Base-by-base conservation (phyloP, 371 early-diverging fungal genomes). In the Circinella umbellata region DNA sequence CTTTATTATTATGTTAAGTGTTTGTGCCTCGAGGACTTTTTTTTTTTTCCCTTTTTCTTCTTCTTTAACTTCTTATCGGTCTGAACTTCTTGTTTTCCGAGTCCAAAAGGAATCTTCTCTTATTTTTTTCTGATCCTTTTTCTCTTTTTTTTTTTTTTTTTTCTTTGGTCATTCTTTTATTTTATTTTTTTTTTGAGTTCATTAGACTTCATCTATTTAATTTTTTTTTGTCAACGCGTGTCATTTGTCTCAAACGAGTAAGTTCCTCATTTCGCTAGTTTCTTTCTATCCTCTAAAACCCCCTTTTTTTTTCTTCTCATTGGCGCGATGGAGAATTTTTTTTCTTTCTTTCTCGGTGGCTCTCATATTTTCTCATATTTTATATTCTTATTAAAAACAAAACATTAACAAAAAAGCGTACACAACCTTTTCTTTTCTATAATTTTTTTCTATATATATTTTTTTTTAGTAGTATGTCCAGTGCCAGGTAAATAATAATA, bases 1-100 rank as follows among this genome's bases (percentile, higher is more conserved):
- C 27, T 27, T 27, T 27, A 27, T 27, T 27, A 27, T 27, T 27
- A 27, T 27, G 27, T 27, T n/a, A n/a, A 18, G 7, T 54, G 15
- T 11, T 54, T 54, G 54, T 54, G 54, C 57, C 57, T 57, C 7
- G 57, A 57, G 57, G 47, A 27, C 14, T 63, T 63, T 13, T 18
- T 34, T 46, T 35, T 63, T 63, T 63, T 39, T 63, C 42, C 34
- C 62, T 63, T 63, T 34, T 63, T 63, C 51, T 51, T 51, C 51
- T 51, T 51, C 51, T n/a, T 51, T 51, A n/a, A n/a, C 57, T 34
- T 57, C 20, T 57, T 57, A 34, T 57, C 57, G 27, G 57, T n/a
- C 27, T 27, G 27, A 7, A 11, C 57, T 27, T 27, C 34, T 34
- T 57, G 34, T 34, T 57, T 57, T 27, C 27, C 27, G 27, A 27